Conservation (phyloP, 768 basidiomycete genomes). For the Termitomyces sp. region DNA sequence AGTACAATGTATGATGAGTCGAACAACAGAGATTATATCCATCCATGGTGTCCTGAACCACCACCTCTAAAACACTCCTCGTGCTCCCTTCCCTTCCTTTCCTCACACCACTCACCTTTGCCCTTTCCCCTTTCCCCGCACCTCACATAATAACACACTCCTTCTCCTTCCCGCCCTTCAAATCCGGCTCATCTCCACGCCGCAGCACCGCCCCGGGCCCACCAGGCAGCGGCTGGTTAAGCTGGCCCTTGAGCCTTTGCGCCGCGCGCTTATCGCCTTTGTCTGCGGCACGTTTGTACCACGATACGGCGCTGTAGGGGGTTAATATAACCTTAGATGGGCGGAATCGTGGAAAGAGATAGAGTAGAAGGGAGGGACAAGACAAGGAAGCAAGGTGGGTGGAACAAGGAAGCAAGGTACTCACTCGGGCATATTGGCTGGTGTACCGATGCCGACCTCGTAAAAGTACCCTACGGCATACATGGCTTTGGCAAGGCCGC, state of each 20-base stretch:
- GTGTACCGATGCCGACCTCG: conserved; percentile 51
- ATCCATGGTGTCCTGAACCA: neutral
- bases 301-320: conserved; percentile 53
- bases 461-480: conserved; percentile 98
- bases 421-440: conserved; percentile 8
- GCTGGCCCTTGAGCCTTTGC: conserved; percentile 69
- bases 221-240: conserved; percentile 51
- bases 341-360: neutral
- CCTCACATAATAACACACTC: conserved; percentile 71
- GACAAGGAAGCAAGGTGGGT: neutral
- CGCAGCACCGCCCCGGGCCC: conserved; percentile 58
- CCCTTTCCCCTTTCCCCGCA: neutral
- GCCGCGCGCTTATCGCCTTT: conserved; percentile 90
- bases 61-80: neutral
- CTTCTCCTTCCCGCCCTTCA: conserved; percentile 60
- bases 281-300: conserved; percentile 89
- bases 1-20: neutral
- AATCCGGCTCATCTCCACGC: conserved; percentile 37
- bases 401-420: neutral
- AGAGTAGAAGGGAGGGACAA: too few relatives aligned
- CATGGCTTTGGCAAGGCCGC: conserved; percentile 90
- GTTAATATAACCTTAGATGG: too few relatives aligned
- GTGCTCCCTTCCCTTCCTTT: too few relatives aligned
- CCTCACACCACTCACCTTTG: neutral
- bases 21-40: neutral